Evolutionary conservation across 2,329 filamentous ascomycete genomes (phyloP), one percentile per base, ranked within the genome.

Genomic region (Trichoderma sp.): DNA sequence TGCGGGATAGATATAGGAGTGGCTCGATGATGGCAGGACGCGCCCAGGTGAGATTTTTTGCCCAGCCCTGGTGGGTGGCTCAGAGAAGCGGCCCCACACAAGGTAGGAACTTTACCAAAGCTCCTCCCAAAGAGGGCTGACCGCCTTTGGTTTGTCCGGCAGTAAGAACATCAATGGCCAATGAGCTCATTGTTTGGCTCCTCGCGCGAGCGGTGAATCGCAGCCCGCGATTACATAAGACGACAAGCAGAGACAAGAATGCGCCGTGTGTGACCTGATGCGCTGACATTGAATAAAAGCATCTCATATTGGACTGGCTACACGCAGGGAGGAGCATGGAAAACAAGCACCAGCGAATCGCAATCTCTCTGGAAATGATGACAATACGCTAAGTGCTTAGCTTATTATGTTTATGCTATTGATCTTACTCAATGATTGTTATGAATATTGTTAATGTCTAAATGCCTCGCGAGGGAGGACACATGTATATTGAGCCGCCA

Each of bases 41-140:
- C 68, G 68, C 67, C 68, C 55, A 67, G 68, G 68, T 59, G 64
- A 67, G 68, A 69, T 69, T 69, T 69, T 69, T 69, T 56, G 65
- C 56, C 65, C 49, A 68, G 65, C 55, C 65, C 65, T 60, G 55
- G 65, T 60, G 56, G 65, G 65, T 68, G 56, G 65, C 55, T 30
- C 65, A 59, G 56, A 68, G 65, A 68, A 61, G 66, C 56, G 58
- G 66, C 56, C 56, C 66, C 66, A 68, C 66, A 61, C 56, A 68
- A 68, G 66, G 66, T 68, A 56, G 66, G 59, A 55, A 61, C 66
- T 68, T 28, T 55, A 34, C 59, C 51, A 55, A 7, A 24, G 52
- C 52, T 37, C 52, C 26, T 43, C 34, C 59, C 52, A 26, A 58
- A 46, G 59, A 34, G 5, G 52, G 60, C 34, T 59, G 52, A 69